Base-by-base conservation (phyloP, 2,329 filamentous ascomycete genomes). In the Aspergillus novoparasiticus region DNA sequence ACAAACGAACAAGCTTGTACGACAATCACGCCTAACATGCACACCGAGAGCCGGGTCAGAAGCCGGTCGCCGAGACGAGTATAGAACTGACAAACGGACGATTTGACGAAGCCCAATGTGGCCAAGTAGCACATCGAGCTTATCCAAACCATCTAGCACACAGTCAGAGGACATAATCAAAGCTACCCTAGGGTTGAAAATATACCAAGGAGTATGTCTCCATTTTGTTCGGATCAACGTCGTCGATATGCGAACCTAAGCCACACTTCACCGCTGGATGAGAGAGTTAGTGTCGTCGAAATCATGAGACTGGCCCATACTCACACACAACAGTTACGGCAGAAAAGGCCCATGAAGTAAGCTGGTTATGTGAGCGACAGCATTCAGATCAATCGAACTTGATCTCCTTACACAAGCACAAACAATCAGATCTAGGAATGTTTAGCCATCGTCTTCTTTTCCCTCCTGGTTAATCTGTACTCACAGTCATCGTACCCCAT, bases 71-170 rank as follows among this genome's bases (percentile, higher is more conserved):
- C 79, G 6, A 83, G 74, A 6, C 81, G 77, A 60, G 76, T 79
- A 68, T 83, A 83, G 41, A 83, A 77, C 28, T 76, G 76, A 23
- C 84, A 74, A 2, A 82, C 79, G 1, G 81, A 84, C 32, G 79
- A 74, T 68, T 84, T 84, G 71, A 84, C 74, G 68, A 83, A 83
- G 23, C 81, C 81, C 4, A 83, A 72, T 39, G 73, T 76, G 43
- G 81, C 77, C 26, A 82, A 80, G 63, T 83, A 82, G 67, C 84
- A 84, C 69, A 79, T 83, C 14, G 78, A 84, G 63, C 78, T 83
- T 63, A 81, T 79, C 73, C 80, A 82, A 39, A 82, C 78, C 14
- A 72, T 73, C 75, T 81, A 30, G 14, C 32, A 1, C 10, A 19
- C 2, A 16, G 51, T 60, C 46, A 57, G 30, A 50, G 39, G 2